Conservation (phyloP, 352 stramenopile genomes). For the Phytophthora tentaculata region DNA sequence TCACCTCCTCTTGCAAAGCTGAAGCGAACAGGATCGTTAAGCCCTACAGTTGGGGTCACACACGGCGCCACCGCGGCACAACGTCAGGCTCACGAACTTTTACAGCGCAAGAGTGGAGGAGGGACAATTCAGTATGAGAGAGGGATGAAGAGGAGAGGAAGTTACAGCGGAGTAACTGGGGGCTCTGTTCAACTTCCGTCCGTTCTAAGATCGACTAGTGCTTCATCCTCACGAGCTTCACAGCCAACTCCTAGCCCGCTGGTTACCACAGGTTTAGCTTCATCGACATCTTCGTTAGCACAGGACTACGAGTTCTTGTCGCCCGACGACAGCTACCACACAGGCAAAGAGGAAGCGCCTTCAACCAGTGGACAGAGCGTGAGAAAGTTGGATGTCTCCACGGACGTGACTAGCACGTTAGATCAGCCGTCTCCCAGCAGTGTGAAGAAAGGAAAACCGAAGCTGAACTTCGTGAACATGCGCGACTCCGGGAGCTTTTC, state of each 20-base stretch:
- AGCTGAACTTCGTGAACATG: slow-evolving; percentile 36
- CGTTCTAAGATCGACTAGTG: slow-evolving; percentile 21
- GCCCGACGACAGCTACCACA: slow-evolving; percentile 25
- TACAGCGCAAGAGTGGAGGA: slow-evolving; percentile 34
- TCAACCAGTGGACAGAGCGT: not conserved
- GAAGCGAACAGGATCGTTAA: slow-evolving; percentile 32
- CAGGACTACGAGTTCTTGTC: slow-evolving; percentile 42
- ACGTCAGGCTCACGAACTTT: slow-evolving; percentile 33
- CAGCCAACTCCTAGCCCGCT: slow-evolving; percentile 17
- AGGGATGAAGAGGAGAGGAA: slow-evolving; percentile 30
- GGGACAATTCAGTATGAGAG: slow-evolving; percentile 16
- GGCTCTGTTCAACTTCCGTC: slow-evolving; percentile 3
- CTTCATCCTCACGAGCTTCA: slow-evolving; percentile 11
- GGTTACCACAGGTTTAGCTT: slow-evolving; percentile 10
- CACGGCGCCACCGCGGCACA: slow-evolving; percentile 37
- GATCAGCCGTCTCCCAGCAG: slow-evolving; percentile 26
- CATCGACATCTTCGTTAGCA: slow-evolving; percentile 30
- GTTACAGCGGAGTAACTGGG: slow-evolving; percentile 26
- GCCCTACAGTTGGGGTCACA: slow-evolving; percentile 24
- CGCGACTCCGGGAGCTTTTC: slow-evolving; percentile 35
- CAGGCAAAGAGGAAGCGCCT: slow-evolving; percentile 20
- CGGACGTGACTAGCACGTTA: slow-evolving; percentile 5
- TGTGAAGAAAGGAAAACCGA: slow-evolving; percentile 33
- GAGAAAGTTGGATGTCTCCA: slow-evolving; percentile 1
- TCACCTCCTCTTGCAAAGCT: slow-evolving; percentile 23